Evolutionary conservation across 2,329 filamentous ascomycete genomes (phyloP).

Genomic region (Botryotinia calthae): DNA sequence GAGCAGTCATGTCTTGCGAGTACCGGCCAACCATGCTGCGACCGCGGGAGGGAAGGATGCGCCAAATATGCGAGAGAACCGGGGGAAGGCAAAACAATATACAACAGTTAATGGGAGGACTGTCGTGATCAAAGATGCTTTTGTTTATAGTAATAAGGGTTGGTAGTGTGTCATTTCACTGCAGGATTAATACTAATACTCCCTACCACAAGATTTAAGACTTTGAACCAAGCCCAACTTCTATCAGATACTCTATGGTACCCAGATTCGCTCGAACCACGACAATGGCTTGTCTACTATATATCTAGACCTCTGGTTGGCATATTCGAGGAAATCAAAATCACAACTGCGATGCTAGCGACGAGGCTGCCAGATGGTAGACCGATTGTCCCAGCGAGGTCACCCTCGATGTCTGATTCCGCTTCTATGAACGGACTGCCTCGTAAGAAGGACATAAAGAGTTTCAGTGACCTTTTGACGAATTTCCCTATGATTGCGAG

Average conservation of each 20-base stretch:
- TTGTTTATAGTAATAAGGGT: constrained; percentile 97
- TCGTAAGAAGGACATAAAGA: constrained; percentile 86
- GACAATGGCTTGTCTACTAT: constrained; percentile 96
- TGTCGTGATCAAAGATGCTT: constrained; percentile 89
- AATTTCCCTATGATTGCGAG: constrained; percentile 93
- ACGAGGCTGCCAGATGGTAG: constrained; percentile 41
- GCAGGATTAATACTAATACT: constrained; percentile 25
- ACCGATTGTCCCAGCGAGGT: constrained; percentile 28
- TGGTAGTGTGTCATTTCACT: constrained; percentile 31
- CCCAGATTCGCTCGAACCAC: constrained; percentile 80
- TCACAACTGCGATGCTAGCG: constrained; percentile 62
- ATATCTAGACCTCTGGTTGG: constrained; percentile 88
- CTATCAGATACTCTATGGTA: constrained; percentile 84
- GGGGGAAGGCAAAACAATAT: constrained; percentile 92
- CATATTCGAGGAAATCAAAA: constrained; percentile 71
- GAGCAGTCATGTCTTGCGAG: constrained; percentile 90
- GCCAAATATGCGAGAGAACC: constrained; percentile 75
- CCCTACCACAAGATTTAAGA: constrained; percentile 73
- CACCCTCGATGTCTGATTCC: constrained; percentile 25
- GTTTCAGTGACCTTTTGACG: constrained; percentile 83
- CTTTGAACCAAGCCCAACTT: constrained; percentile 82
- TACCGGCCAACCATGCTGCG: constrained; percentile 57
- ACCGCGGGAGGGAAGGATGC: constrained; percentile 55
- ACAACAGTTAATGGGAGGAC: constrained; percentile 89
- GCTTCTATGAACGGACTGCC: constrained; percentile 44